Evolutionary conservation across 257 asterid species (phyloP).

Genomic region (Plantago elongata): DNA sequence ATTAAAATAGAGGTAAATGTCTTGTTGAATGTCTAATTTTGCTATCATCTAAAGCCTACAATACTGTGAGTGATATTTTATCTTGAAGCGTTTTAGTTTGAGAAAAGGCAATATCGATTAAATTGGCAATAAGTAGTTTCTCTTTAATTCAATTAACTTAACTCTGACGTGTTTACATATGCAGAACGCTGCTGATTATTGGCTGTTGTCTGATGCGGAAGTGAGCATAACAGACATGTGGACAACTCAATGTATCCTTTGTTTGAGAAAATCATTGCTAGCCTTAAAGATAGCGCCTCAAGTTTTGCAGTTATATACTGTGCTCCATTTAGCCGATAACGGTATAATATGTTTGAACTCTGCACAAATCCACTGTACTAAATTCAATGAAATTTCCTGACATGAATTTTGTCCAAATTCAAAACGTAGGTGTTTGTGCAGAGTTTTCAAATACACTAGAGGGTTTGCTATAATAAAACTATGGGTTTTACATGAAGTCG

Average conservation of each 20-base stretch:
- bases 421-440: neutral
- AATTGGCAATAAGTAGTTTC: too few relatives aligned
- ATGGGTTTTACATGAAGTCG: neutral
- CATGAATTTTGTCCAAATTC: too few relatives aligned
- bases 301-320: neutral
- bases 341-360: neutral
- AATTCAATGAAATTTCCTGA: neutral
- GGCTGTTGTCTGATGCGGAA: constrained; percentile 62
- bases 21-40: neutral
- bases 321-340: neutral
- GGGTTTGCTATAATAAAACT: too few relatives aligned
- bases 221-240: constrained; percentile 82
- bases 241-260: constrained; percentile 64
- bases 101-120: too few relatives aligned
- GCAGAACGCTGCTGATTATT: constrained; percentile 76
- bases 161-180: constrained; percentile 4
- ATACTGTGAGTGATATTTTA: neutral
- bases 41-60: neutral
- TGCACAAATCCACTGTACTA: neutral
- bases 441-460: neutral
- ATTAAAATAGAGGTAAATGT: neutral
- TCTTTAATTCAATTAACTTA: neutral
- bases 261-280: neutral
- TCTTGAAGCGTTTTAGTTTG: too few relatives aligned
- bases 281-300: neutral